Conservation (phyloP, 768 basidiomycete species). For the Floccularia luteovirens region DNA sequence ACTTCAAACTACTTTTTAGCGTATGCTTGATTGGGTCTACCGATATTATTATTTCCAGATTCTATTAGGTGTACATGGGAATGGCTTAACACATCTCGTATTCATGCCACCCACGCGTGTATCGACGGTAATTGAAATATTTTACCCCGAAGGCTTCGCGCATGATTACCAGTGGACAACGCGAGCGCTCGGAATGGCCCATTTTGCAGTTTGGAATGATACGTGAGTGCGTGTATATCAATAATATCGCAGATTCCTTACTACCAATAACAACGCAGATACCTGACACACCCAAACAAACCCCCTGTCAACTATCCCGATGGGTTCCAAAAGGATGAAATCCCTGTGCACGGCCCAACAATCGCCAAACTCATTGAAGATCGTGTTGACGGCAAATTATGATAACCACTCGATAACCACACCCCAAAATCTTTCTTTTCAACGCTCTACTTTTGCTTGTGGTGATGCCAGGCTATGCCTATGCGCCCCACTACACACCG, state of each 20-base stretch:
- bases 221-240: slow-evolving; percentile 30
- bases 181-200: slow-evolving; percentile 60
- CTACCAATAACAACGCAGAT: slow-evolving; percentile 11
- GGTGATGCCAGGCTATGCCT: too few species aligned
- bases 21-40: not conserved
- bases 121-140: slow-evolving; percentile 83
- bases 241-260: not conserved
- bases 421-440: too few species aligned
- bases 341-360: slow-evolving; percentile 62
- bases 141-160: slow-evolving; percentile 75
- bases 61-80: slow-evolving; percentile 69
- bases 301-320: slow-evolving; percentile 63
- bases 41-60: slow-evolving; percentile 31
- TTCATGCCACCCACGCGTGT: slow-evolving; percentile 72
- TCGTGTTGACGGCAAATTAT: slow-evolving; percentile 26
- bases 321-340: slow-evolving; percentile 75
- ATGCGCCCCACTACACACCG: too few species aligned
- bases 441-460: too few species aligned
- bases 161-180: slow-evolving; percentile 86
- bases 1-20: not conserved
- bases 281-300: slow-evolving; percentile 34
- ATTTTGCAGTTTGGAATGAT: slow-evolving; percentile 81
- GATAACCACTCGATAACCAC: too few species aligned
- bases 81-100: slow-evolving; percentile 79
- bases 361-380: slow-evolving; percentile 71